A percentile compares a stretch with the other conserved stretches of the same genome.
Conservation (phyloP, 2,329 filamentous ascomycete species). For the Verticillium tricorpus region DNA sequence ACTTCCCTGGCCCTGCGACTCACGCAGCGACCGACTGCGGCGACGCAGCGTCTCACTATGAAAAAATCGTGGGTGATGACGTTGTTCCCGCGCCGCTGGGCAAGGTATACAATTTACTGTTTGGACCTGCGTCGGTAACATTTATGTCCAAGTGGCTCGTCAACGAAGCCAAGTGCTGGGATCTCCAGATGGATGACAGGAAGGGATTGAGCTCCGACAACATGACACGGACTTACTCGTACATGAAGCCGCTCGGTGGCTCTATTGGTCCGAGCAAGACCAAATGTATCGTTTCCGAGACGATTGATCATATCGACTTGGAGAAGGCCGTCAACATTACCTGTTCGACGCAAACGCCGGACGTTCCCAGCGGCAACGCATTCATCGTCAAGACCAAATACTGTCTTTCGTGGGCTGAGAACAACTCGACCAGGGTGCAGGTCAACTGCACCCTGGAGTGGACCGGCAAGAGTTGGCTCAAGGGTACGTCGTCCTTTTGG, state of each 20-base stretch:
- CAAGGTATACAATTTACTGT: conserved; percentile 84
- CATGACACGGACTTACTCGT: conserved; percentile 71
- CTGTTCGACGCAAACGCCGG: conserved; percentile 81
- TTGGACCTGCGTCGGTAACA: conserved; percentile 70
- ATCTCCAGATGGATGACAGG: conserved; percentile 84
- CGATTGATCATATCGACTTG: conserved; percentile 76
- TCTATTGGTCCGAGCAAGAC: conserved; percentile 90
- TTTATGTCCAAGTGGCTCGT: conserved; percentile 88
- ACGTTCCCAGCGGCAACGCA: conserved; percentile 89
- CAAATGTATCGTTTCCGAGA: conserved; percentile 86
- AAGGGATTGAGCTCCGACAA: conserved; percentile 72
- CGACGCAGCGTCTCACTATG: conserved; percentile 74
- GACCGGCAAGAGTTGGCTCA: conserved; percentile 97
- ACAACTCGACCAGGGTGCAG: conserved; percentile 78
- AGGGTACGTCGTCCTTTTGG: conserved; percentile 56
- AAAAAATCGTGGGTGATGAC: conserved; percentile 81
- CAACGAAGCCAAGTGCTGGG: conserved; percentile 81
- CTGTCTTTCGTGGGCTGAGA: conserved; percentile 87
- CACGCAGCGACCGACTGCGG: conserved; percentile 84
- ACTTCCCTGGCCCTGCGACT: conserved; percentile 80
- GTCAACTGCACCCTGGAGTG: conserved; percentile 92
- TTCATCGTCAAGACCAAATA: conserved; percentile 93
- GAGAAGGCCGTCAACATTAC: conserved; percentile 84
- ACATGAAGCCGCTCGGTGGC: conserved; percentile 84
- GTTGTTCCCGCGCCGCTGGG: conserved; percentile 82